Percentiles rank a stretch among this genome's conserved stretches.
These are phyloP conservation scores for Exobasidium cylindrosporum DNA, from an alignment of 1,284 basidiomycete genomes.

Conservation along the genomic window DNA sequence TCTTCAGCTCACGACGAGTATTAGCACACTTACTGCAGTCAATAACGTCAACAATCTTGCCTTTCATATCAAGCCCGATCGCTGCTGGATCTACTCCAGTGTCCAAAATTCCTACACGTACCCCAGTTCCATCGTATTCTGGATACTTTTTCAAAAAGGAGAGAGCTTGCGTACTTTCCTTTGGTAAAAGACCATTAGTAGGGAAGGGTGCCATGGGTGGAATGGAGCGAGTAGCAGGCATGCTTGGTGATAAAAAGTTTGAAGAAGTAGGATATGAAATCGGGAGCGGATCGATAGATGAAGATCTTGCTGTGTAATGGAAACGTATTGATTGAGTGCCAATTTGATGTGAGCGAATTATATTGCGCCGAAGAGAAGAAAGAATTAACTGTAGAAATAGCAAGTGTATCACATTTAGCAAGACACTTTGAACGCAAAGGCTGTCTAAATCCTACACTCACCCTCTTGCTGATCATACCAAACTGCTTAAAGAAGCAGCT, in stretches of 20 bases:
- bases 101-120: conserved; percentile 56
- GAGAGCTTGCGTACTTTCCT: conserved; percentile 53
- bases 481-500: neutral
- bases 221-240: neutral
- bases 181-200: conserved; percentile 51
- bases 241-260: conserved; percentile 1
- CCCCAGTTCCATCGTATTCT: conserved; percentile 50
- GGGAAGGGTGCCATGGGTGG: conserved; percentile 37
- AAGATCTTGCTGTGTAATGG: neutral
- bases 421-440: too few species aligned
- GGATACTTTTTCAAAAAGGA: conserved; percentile 52
- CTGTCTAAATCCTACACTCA: neutral
- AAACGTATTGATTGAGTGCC: neutral
- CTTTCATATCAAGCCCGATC: conserved; percentile 47
- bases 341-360: neutral
- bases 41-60: conserved; percentile 55
- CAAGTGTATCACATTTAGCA: too few species aligned
- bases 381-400: neutral
- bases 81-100: conserved; percentile 56
- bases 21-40: conserved; percentile 41
- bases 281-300: neutral
- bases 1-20: conserved; percentile 8
- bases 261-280: neutral
- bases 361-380: neutral
- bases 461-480: neutral